Percentiles rank a stretch among this genome's conserved stretches.
phyloP scores from a whole-genome alignment of 495 filamentous ascomycete genomes.

The Pyronema domesticum region DNA sequence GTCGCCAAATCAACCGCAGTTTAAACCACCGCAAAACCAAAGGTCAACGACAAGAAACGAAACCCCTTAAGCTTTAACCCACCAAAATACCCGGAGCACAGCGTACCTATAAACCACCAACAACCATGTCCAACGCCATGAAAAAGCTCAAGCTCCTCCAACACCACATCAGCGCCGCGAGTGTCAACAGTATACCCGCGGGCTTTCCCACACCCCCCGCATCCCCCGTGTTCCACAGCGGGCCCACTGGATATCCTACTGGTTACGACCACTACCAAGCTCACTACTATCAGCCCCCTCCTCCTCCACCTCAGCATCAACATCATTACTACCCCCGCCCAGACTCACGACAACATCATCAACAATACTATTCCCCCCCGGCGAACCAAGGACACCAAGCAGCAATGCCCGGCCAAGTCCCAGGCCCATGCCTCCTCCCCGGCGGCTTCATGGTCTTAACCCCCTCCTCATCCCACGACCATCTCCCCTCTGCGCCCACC shows the following conservation, averaged over 20 bases:
- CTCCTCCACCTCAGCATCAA: neutral
- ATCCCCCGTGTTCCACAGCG: slow-evolving; percentile 12
- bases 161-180: slow-evolving; percentile 7
- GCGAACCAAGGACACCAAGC: too few relatives aligned
- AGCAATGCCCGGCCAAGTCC: neutral
- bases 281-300: too few relatives aligned
- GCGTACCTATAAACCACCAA: neutral
- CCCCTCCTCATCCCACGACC: slow-evolving; percentile 14
- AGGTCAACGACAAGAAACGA: too few relatives aligned
- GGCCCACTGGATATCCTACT: neutral
- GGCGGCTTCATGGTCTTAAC: slow-evolving; percentile 23
- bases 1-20: too few relatives aligned
- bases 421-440: slow-evolving; percentile 14
- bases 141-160: slow-evolving; percentile 26
- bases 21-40: too few relatives aligned
- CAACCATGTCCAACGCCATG: slow-evolving; percentile 22
- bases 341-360: slow-evolving; percentile 8
- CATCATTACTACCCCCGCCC: slow-evolving; percentile 14
- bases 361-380: slow-evolving; percentile 10
- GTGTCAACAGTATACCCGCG: slow-evolving; percentile 4
- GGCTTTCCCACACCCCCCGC: slow-evolving; percentile 18
- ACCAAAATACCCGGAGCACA: too few relatives aligned
- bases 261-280: neutral
- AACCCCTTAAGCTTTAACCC: too few relatives aligned
- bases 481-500: slow-evolving; percentile 15